Percentiles rank a stretch among this genome's conserved stretches.
These are phyloP conservation scores for Rhizopus arrhizus DNA, from an alignment of 371 early-diverging fungal genomes.

Conservation along the genomic window DNA sequence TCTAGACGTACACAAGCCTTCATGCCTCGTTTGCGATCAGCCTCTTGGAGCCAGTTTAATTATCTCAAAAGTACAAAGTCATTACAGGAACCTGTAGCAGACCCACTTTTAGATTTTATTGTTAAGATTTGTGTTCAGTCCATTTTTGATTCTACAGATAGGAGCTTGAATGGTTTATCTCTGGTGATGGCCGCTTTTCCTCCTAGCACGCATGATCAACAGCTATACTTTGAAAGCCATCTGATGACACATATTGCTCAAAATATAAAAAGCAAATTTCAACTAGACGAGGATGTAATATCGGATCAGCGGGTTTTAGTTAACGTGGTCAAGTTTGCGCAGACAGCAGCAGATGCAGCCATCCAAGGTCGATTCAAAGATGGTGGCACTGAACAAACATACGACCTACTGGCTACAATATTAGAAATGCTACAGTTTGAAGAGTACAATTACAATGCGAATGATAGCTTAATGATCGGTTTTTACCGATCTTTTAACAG, in stretches of 20 bases:
- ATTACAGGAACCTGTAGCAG: constrained; percentile 35
- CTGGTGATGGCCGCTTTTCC: constrained; percentile 48
- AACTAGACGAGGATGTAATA: constrained; percentile 46
- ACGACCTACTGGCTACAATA: constrained; percentile 60
- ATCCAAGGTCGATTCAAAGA: constrained; percentile 58
- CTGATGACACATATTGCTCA: constrained; percentile 60
- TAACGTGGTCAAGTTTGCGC: constrained; percentile 62
- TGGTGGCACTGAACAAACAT: constrained; percentile 58
- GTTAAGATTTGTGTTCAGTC: constrained; percentile 60
- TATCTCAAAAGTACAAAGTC: constrained; percentile 6
- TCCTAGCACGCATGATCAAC: constrained; percentile 43
- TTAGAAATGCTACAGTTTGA: constrained; percentile 52
- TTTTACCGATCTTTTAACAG: constrained; percentile 61
- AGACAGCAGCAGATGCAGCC: constrained; percentile 68
- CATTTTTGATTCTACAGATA: constrained; percentile 52
- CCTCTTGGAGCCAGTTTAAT: constrained; percentile 39
- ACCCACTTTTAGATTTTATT: constrained; percentile 55
- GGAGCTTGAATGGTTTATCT: constrained; percentile 47
- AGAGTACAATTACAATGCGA: constrained; percentile 28
- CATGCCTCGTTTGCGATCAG: constrained; percentile 20
- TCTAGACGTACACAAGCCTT: constrained; percentile 36
- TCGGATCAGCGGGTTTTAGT: constrained; percentile 46
- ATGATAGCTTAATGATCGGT: constrained; percentile 25
- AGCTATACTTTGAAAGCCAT: constrained; percentile 58
- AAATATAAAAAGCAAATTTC: constrained; percentile 57